Conservation (phyloP, 495 filamentous ascomycete species). For the Podospora comata region DNA sequence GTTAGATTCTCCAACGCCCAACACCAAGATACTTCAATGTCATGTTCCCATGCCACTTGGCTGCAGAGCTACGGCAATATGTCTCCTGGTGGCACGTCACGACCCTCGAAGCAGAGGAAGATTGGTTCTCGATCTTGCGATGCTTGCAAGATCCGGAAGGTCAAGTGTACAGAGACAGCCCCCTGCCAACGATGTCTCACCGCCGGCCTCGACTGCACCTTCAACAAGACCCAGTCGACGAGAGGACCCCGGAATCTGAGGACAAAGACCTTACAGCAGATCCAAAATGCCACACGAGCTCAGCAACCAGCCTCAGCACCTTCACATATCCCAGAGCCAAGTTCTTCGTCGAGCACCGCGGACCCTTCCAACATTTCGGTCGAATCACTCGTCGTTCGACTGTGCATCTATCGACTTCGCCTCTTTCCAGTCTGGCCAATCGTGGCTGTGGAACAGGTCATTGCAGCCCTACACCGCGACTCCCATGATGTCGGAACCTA, state of each 20-base stretch:
- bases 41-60: neutral
- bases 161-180: constrained; percentile 40
- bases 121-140: constrained; percentile 48
- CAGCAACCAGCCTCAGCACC: constrained; percentile 5
- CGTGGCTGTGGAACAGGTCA: constrained; percentile 41
- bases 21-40: neutral
- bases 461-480: constrained; percentile 35
- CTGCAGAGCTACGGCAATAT: neutral
- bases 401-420: constrained; percentile 44
- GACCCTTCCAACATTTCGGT: constrained; percentile 12
- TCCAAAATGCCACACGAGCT: constrained; percentile 11
- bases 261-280: constrained; percentile 27
- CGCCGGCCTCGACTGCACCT: constrained; percentile 40
- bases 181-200: constrained; percentile 32
- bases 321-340: neutral
- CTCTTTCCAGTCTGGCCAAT: constrained; percentile 51
- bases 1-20: neutral
- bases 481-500: constrained; percentile 38
- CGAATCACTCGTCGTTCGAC: constrained; percentile 28
- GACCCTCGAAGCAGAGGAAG: constrained; percentile 28
- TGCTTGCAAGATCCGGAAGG: constrained; percentile 48
- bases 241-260: constrained; percentile 39
- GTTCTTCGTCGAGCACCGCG: neutral
- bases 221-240: constrained; percentile 33
- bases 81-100: neutral